A percentile compares a stretch with the other conserved stretches of the same genome.
These are phyloP conservation scores for Macadamia tetraphylla DNA, from an alignment of 164 flowering plant species.

Conservation along the genomic window DNA sequence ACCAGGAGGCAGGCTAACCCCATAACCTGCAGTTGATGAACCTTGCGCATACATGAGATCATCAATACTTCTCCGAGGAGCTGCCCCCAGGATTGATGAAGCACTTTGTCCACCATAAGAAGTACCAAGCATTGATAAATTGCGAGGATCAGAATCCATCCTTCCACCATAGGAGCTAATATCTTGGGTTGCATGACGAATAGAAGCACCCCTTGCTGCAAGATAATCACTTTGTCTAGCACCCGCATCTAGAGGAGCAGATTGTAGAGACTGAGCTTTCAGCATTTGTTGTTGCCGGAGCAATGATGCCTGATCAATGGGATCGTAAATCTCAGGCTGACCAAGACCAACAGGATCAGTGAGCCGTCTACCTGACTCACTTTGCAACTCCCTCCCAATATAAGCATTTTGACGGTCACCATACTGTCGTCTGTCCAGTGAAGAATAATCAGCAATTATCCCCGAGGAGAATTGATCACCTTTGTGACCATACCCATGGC, in stretches of 20 bases:
- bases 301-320: constrained; percentile 62
- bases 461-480: constrained; percentile 49
- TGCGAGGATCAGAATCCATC: constrained; percentile 69
- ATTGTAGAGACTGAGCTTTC: constrained; percentile 59
- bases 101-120: constrained; percentile 58
- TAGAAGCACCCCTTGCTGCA: constrained; percentile 62
- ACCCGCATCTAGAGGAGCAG: constrained; percentile 64
- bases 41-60: constrained; percentile 61
- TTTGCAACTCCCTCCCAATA: constrained; percentile 53
- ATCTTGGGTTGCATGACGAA: constrained; percentile 71
- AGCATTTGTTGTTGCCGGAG: constrained; percentile 77
- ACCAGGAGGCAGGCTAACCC: constrained; percentile 97
- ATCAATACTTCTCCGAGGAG: constrained; percentile 64
- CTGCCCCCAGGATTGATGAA: constrained; percentile 85
- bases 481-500: constrained; percentile 66
- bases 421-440: constrained; percentile 60
- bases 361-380: constrained; percentile 55
- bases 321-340: constrained; percentile 66
- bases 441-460: constrained; percentile 60
- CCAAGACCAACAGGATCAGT: constrained; percentile 58
- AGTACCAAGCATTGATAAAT: constrained; percentile 45
- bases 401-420: constrained; percentile 62
- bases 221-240: constrained; percentile 88
- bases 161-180: constrained; percentile 66
- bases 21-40: constrained; percentile 78